Base-by-base conservation (phyloP, 2,329 filamentous ascomycete species). In the Colletotrichum australisinense region DNA sequence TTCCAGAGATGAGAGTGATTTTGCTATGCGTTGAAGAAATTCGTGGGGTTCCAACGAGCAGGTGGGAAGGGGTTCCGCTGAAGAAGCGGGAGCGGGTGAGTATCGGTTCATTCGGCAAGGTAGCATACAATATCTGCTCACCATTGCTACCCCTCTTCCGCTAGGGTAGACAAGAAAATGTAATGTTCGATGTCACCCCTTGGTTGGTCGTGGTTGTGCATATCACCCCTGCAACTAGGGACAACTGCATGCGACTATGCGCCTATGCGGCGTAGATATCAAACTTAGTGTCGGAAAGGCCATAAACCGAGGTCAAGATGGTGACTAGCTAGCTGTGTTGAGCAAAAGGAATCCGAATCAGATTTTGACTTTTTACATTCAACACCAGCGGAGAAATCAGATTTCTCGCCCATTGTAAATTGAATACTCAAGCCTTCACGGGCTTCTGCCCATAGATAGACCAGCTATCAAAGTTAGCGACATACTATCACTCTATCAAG, bases 401-500 rank as follows among this genome's bases (percentile, higher is more conserved):
- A 11, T 11, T 11, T 32, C 30, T 32, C 2, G 35, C 4, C 1
- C 12, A 38, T 16, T 14, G 1, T 14, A 5, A 38, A 4, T 38
- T 38, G 14, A 12, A 38, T 5, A 1, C 11, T 38, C 12, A 38
- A 38, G 11, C 35, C 35, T 38, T 16, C 35, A 14, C 12, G 35
- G 28, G 77, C 74, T 58, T 80, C 62, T 35, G 75, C 76, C 56
- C 79, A 71, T 11, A 52, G 75, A 66, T 80, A 72, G 42, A 78
- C 30, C 32, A 64, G 2, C 63, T 64, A 7, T 3, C 4, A 1
- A 12, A 26, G 16, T 64, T 7, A 64, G 62, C 14, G 0, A 28
- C 16, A 3, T 38, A 26, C 30, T 32, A 32, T 32, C 30, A 32
- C 9, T 2, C 30, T 14, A 5, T 9, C 6, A 4, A 12, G 16